Evolutionary conservation across 1,284 basidiomycete genomes (phyloP).

Genomic region (Caloboletus firmus): DNA sequence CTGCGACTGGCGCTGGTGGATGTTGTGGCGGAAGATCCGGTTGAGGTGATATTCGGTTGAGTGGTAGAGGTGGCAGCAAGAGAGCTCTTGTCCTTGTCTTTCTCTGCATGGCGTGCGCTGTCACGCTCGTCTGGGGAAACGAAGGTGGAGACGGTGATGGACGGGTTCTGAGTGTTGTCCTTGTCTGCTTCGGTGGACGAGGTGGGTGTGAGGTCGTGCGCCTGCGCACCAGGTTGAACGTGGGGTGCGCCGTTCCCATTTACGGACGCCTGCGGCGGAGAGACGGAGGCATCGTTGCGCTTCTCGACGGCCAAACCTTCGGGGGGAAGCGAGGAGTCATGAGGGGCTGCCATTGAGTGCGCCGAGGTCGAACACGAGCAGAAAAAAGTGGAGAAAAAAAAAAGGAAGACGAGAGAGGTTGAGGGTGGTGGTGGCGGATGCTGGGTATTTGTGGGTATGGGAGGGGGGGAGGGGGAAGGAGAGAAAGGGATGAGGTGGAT

Average conservation of each 20-base stretch:
- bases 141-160: constrained; percentile 33
- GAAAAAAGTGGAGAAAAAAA: constrained; percentile 1
- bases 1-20: constrained; percentile 27
- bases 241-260: constrained; percentile 28
- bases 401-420: not conserved
- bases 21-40: constrained; percentile 26
- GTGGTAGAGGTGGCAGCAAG: constrained; percentile 40
- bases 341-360: constrained; percentile 25
- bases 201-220: constrained; percentile 36
- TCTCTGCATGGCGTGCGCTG: constrained; percentile 36
- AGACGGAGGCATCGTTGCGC: constrained; percentile 18
- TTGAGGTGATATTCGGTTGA: constrained; percentile 32
- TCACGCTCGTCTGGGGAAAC: constrained; percentile 37
- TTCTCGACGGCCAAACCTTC: constrained; percentile 23
- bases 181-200: constrained; percentile 37
- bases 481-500: constrained; percentile 10
- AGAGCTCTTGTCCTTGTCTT: constrained; percentile 47
- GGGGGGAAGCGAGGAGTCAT: constrained; percentile 19
- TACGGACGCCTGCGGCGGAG: constrained; percentile 22
- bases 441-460: constrained; percentile 30
- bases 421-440: not conserved
- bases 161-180: constrained; percentile 35
- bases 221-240: constrained; percentile 31
- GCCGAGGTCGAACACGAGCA: constrained; percentile 2
- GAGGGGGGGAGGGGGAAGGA: not conserved